Evolutionary conservation across 176 grass and related monocot genomes (phyloP), one percentile per base, ranked within the genome.

Genomic region (Tuctoria greenei): DNA sequence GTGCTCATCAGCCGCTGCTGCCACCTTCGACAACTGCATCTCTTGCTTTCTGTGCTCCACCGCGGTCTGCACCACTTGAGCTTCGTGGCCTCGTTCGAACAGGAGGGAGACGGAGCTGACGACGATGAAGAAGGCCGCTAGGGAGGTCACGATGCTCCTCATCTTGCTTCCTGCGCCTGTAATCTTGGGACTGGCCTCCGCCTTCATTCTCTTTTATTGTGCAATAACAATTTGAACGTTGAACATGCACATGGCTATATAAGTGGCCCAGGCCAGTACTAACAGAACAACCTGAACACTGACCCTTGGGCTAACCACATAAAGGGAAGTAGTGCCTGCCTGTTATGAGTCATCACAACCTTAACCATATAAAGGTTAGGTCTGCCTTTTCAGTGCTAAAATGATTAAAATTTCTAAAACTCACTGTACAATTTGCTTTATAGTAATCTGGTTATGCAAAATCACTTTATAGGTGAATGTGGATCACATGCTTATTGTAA

Each of bases 111-210:
- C 41, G 24, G 86, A 69, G 82, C 81, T 86, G 59, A 57, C 56
- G 42, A 89, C 0, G 73, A 95, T 67, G 86, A 86, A 95, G 88
- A 95, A 88, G 57, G 63, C 92, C 12, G 91, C 66, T 51, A 91
- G 67, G 62, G 67, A 89, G 83, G 18, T 82, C 0, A 87, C 17
- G 55, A 82, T 67, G 71, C 64, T 78, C 65, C 76, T 88, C 92
- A 88, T 91, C 69, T 83, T 67, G 67, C 10, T 18, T 12, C 10
- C 28, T 6, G 28, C n/a, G n/a, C n/a, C 51, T 49, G 5, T 4
- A 10, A 31, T 47, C 80, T 67, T 84, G 80, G 66, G 67, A 42
- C 17, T 6, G 69, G 43, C 25, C 11, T 79, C 67, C 7, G 23
- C 1, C 55, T 84, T 84, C 81, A 83, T 88, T 47, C 25, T 47